Evolutionary conservation across 2,329 filamentous ascomycete species (phyloP).

Genomic region (Paracoccidioides brasiliensis): DNA sequence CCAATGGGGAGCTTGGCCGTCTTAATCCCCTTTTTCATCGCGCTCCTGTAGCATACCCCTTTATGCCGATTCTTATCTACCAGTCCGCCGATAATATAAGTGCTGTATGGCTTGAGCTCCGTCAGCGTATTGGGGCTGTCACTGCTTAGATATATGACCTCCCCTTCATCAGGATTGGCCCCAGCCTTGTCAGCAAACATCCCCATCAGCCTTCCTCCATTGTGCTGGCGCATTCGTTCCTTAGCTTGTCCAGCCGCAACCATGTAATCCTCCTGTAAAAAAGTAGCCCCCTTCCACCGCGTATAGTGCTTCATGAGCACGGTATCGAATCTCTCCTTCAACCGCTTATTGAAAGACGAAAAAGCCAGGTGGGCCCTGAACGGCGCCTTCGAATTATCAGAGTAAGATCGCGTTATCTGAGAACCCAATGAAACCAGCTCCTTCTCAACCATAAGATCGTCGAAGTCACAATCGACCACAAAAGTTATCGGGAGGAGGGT

Average conservation of each 20-base stretch:
- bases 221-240: slow-evolving; percentile 48
- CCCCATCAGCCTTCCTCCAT: slow-evolving; percentile 47
- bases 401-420: slow-evolving; percentile 80
- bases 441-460: slow-evolving; percentile 74
- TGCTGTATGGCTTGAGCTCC: slow-evolving; percentile 72
- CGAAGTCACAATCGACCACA: slow-evolving; percentile 84
- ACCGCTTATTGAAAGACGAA: slow-evolving; percentile 59
- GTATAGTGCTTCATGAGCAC: slow-evolving; percentile 57
- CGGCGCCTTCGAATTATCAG: slow-evolving; percentile 60
- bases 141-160: slow-evolving; percentile 78
- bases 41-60: slow-evolving; percentile 77
- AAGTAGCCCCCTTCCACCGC: slow-evolving; percentile 66
- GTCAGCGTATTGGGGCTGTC: slow-evolving; percentile 80
- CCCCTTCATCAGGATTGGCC: slow-evolving; percentile 29
- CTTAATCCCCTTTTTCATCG: slow-evolving; percentile 59
- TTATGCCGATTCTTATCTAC: slow-evolving; percentile 97
- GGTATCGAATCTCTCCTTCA: slow-evolving; percentile 69
- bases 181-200: slow-evolving; percentile 36
- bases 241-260: slow-evolving; percentile 53
- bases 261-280: slow-evolving; percentile 62
- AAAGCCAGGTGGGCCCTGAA: slow-evolving; percentile 62
- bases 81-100: slow-evolving; percentile 84
- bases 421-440: slow-evolving; percentile 71
- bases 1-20: slow-evolving; percentile 90
- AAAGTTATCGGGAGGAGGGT: slow-evolving; percentile 62